Conservation (phyloP, 164 flowering plant species). For the Saururus chinensis region DNA sequence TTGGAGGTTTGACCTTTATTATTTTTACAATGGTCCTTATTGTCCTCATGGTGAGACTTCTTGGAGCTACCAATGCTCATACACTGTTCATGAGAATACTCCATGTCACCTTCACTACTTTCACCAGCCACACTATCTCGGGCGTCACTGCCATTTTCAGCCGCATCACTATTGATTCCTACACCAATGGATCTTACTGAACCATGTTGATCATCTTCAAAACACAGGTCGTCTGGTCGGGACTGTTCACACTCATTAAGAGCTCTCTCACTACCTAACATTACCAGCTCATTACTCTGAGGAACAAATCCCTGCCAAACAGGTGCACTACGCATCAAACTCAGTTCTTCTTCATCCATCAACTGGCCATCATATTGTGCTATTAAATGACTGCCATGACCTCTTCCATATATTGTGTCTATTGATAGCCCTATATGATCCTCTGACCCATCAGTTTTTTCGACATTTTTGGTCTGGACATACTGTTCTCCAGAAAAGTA, state of each 20-base stretch:
- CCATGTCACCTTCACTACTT: constrained; percentile 80
- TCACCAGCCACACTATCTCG: constrained; percentile 78
- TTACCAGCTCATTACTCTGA: constrained; percentile 65
- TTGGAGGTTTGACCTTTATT: constrained; percentile 24
- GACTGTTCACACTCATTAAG: constrained; percentile 47
- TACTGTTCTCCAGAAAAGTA: constrained; percentile 73
- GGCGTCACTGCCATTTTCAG: constrained; percentile 84
- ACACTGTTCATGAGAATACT: constrained; percentile 62
- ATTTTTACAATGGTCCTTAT: constrained; percentile 30
- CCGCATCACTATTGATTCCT: constrained; percentile 86
- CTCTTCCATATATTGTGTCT: constrained; percentile 52
- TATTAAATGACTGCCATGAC: constrained; percentile 50
- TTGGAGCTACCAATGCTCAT: constrained; percentile 33
- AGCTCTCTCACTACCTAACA: constrained; percentile 59
- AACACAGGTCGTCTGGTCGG: constrained; percentile 42
- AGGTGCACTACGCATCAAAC: constrained; percentile 86
- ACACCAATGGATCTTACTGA: constrained; percentile 98
- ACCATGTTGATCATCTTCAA: constrained; percentile 78
- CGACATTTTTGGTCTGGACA: constrained; percentile 6
- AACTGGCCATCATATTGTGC: constrained; percentile 89
- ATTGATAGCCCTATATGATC: constrained; percentile 52
- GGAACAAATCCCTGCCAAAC: constrained; percentile 98
- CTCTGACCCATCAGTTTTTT: constrained; percentile 39
- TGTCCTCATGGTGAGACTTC: constrained; percentile 28
- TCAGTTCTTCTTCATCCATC: constrained; percentile 86